Evolutionary conservation across 129 eudicot species (phyloP).

Genomic region (Arctium minus): DNA sequence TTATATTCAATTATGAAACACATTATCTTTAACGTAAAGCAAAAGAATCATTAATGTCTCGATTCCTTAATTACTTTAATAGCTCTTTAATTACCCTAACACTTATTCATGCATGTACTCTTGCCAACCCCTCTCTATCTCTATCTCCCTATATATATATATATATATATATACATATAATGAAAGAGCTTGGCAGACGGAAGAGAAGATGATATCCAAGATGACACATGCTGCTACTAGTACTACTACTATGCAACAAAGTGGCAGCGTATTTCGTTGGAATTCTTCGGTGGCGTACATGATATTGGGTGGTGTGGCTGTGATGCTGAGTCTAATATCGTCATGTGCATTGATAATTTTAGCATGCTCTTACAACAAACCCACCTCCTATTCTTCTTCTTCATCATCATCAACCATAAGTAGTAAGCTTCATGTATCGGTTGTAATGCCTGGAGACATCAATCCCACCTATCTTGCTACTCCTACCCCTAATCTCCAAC

Average conservation of each 20-base stretch:
- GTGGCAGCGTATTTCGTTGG: background rate
- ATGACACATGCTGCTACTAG: background rate
- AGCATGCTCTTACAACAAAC: background rate
- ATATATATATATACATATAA: background rate
- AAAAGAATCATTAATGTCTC: background rate
- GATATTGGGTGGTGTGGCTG: background rate
- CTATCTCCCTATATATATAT: background rate
- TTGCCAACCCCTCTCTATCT: background rate
- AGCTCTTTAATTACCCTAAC: background rate
- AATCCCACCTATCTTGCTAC: background rate
- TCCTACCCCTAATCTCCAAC: background rate
- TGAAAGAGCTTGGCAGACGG: background rate
- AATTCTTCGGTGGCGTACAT: background rate
- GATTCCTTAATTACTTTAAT: background rate
- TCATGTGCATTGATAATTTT: background rate
- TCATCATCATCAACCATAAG: background rate
- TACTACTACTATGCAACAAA: background rate
- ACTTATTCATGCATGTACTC: background rate
- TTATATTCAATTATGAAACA: background rate
- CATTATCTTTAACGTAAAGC: background rate
- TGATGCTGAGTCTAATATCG: background rate
- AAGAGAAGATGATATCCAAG: background rate
- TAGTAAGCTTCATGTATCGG: background rate
- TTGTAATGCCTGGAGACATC: background rate
- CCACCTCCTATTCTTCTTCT: background rate